phyloP scores from a whole-genome alignment of 116 monocot species.

The Posidonia oceanica region DNA sequence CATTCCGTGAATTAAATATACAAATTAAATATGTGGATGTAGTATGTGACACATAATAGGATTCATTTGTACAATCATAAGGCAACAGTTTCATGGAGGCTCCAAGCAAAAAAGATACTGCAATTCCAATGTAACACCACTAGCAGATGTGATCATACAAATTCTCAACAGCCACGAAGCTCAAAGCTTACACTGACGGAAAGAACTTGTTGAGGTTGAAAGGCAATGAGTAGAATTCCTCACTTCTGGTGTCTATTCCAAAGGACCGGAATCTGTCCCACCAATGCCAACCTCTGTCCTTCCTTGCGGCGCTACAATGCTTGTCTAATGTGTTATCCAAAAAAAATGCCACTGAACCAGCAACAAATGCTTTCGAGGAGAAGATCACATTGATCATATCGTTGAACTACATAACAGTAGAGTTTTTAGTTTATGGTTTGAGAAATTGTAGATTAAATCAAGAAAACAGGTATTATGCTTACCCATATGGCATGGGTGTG shows the following conservation, averaged over 20 bases:
- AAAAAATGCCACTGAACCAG: conserved; percentile 70
- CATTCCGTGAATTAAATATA: no score
- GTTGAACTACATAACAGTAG: conserved; percentile 50
- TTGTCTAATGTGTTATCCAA: conserved; percentile 75
- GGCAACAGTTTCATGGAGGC: no score
- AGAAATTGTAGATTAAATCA: not conserved
- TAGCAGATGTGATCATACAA: no score
- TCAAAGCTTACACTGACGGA: conserved; percentile 22
- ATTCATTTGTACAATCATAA: no score
- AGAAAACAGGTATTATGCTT: conserved; percentile 1
- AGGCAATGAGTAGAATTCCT: conserved; percentile 95
- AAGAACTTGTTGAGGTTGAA: conserved; percentile 90
- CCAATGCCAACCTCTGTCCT: conserved; percentile 82
- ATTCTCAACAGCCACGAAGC: no score
- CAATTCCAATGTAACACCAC: no score
- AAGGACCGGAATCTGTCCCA: conserved; percentile 87
- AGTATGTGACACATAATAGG: no score
- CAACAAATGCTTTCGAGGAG: conserved; percentile 86
- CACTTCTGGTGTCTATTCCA: conserved; percentile 70
- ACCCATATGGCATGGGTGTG: conserved; percentile 78
- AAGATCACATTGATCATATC: conserved; percentile 83
- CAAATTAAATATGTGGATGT: no score
- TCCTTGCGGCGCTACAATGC: conserved; percentile 29
- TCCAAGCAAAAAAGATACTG: no score
- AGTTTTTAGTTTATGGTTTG: no score